Evolutionary conservation across 352 stramenopile species (phyloP).

Genomic region (Phytophthora chlamydospora): DNA sequence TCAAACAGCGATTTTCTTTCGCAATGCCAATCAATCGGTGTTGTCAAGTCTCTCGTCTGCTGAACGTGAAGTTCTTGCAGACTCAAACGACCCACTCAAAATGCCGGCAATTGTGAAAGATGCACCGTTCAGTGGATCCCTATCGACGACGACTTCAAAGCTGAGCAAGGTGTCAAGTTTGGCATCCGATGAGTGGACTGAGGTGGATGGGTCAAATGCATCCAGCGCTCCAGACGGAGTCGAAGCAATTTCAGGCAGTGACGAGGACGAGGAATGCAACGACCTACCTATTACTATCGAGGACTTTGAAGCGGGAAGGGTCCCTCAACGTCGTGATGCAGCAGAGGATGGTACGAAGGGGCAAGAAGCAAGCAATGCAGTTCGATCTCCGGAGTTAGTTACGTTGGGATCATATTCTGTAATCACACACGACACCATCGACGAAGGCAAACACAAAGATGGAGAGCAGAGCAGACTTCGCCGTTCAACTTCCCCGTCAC

Average conservation of each 20-base stretch:
- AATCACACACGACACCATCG: slow-evolving; percentile 12
- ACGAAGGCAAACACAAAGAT: slow-evolving; percentile 13
- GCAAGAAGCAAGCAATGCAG: background rate
- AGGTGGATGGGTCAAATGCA: slow-evolving; percentile 44
- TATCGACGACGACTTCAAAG: slow-evolving; percentile 20
- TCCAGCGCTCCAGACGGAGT: slow-evolving; percentile 30
- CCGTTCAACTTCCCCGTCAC: slow-evolving; percentile 32
- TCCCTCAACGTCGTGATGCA: slow-evolving; percentile 16
- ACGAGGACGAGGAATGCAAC: slow-evolving; percentile 38
- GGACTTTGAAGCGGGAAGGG: slow-evolving; percentile 61
- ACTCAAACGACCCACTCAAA: slow-evolving; percentile 36
- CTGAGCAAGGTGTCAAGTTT: slow-evolving; percentile 41
- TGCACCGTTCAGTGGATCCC: slow-evolving; percentile 3
- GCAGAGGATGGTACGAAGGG: slow-evolving; percentile 1
- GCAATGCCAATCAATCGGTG: slow-evolving; percentile 61
- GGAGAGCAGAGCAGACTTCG: slow-evolving; percentile 12
- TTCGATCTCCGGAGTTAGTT: slow-evolving; percentile 21
- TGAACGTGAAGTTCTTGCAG: slow-evolving; percentile 64
- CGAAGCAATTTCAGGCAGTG: slow-evolving; percentile 34
- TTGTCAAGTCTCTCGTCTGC: slow-evolving; percentile 50
- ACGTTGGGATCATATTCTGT: slow-evolving; percentile 39
- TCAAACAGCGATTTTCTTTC: slow-evolving; percentile 81
- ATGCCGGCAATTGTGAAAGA: slow-evolving; percentile 14
- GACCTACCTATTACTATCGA: slow-evolving; percentile 55
- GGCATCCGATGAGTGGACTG: slow-evolving; percentile 46